Conservation (phyloP, 805 yeast species). For the Candida insectorum region DNA sequence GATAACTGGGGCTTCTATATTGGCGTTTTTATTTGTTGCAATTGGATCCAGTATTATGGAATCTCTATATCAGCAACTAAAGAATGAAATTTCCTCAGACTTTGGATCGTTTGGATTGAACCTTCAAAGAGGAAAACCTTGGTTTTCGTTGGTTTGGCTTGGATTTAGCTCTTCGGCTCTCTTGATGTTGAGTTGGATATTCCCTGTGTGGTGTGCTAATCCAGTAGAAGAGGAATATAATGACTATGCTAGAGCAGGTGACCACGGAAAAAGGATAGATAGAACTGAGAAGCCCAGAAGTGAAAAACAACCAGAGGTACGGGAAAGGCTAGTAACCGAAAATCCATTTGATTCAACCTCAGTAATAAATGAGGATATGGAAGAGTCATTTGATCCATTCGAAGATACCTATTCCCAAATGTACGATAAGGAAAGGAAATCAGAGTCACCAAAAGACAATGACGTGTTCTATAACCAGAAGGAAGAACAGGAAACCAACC, state of each 20-base stretch:
- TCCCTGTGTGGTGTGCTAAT: conserved; percentile 52
- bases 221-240: conserved; percentile 26
- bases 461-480: conserved; percentile 13
- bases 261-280: conserved; percentile 6
- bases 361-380: neutral
- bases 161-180: conserved; percentile 20
- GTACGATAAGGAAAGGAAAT: conserved; percentile 2
- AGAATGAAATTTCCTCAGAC: conserved; percentile 22
- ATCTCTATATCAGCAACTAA: conserved; percentile 19
- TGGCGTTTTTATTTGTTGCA: conserved; percentile 18
- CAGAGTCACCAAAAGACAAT: conserved; percentile 2
- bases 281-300: conserved; percentile 5
- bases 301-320: too few relatives aligned
- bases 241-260: conserved; percentile 11
- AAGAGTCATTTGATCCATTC: neutral
- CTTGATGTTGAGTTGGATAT: conserved; percentile 30
- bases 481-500: conserved; percentile 20
- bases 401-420: neutral
- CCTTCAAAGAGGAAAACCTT: conserved; percentile 38
- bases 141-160: conserved; percentile 42
- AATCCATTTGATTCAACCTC: neutral
- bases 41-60: conserved; percentile 30
- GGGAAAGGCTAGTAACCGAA: too few relatives aligned
- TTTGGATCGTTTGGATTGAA: conserved; percentile 47
- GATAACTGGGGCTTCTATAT: conserved; percentile 32